Conservation (phyloP, 73 alveolate species). For the Uronychia binucleata region DNA sequence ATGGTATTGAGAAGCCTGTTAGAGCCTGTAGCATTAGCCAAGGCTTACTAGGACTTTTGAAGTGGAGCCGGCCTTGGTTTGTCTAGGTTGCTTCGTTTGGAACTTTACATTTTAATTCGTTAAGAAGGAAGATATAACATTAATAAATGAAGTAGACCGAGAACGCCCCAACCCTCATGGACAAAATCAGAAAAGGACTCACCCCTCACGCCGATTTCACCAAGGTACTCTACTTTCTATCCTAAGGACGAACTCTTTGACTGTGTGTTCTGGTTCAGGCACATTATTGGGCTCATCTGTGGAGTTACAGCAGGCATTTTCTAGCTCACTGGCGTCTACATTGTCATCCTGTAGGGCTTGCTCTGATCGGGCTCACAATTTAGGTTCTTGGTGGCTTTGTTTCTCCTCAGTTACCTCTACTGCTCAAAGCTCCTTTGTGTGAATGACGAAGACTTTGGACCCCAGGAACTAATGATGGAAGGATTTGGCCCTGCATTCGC, state of each 20-base stretch:
- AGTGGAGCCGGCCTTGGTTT: neutral
- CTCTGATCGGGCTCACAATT: neutral
- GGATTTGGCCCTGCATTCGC: constrained; percentile 55
- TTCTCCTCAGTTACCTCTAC: constrained; percentile 33
- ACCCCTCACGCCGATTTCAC: neutral
- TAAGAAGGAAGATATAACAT: neutral
- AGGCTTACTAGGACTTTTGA: neutral
- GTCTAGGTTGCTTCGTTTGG: neutral
- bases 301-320: constrained; percentile 46
- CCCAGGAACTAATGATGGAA: constrained; percentile 44
- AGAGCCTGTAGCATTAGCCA: neutral
- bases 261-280: constrained; percentile 58
- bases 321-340: constrained; percentile 47
- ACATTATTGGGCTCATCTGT: constrained; percentile 10
- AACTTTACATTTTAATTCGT: neutral
- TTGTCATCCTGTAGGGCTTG: constrained; percentile 8
- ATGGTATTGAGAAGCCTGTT: neutral
- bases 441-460: constrained; percentile 54
- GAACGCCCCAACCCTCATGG: neutral
- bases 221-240: neutral
- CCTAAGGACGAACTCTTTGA: constrained; percentile 50
- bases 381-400: constrained; percentile 43
- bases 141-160: neutral
- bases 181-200: neutral
- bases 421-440: constrained; percentile 35